Evolutionary conservation across 148 eudicot genomes (phyloP), one percentile per base, ranked within the genome.

Genomic region (Pouteria glomerata): DNA sequence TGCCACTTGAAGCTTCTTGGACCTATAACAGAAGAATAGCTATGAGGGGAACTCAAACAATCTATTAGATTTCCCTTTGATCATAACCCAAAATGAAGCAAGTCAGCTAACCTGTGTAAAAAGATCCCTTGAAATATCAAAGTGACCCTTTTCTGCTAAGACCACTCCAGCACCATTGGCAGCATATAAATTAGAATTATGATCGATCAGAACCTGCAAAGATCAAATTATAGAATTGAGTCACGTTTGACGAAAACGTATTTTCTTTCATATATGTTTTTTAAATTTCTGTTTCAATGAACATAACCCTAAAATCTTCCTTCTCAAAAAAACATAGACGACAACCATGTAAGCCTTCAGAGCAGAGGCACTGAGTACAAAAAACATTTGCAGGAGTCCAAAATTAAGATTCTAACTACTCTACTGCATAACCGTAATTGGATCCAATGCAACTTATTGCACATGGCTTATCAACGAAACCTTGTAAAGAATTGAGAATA

Each of bases 111-210:
- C 98, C 91, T 95, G 97, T 11, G 96, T 85, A 69, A 95, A 89
- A 57, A 95, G 83, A 60, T 95, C 98, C 73, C 85, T 90, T 8
- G 98, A 81, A 78, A 87, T 88, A 74, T 95, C 98, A 79, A 88
- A 95, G 72, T 91, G 98, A 65, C 97, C 97, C 77, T 89, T 95
- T 79, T 95, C 98, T 8, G 98, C 97, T 79, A 88, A 82, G 71
- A 89, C 91, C 77, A 90, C 82, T 69, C 97, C 97, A 82, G 93
- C 89, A 42, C 98, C 98, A 73, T 95, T 95, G 73, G 98, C 98
- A 77, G 97, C 98, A 84, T 91, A 95, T 39, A 91, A 73, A 75
- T 95, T 95, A 56, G 93, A 68, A 64, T 82, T 64, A 71, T 85
- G 90, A 74, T 87, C 83, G 30, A 78, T 78, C 75, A 95, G 81